Percentiles rank a stretch among this genome's conserved stretches.
These are phyloP conservation scores for Blastobotrys illinoisensis DNA, from an alignment of 1,139 yeast species.

Conservation along the genomic window DNA sequence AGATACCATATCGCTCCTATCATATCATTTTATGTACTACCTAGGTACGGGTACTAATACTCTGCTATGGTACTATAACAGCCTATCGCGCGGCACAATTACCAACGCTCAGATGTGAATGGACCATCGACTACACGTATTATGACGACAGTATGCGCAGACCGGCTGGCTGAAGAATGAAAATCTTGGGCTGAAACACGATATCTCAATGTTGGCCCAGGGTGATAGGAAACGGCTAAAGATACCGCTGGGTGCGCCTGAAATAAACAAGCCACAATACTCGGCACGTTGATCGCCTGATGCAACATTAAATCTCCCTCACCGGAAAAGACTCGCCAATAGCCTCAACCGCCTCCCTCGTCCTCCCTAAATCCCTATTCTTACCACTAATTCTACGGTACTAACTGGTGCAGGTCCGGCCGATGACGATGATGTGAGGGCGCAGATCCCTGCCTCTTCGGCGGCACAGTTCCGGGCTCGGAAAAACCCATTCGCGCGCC, in stretches of 20 bases:
- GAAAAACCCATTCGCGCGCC: background rate
- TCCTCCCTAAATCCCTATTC: background rate
- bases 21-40: too few species aligned
- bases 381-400: too few species aligned
- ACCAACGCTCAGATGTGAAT: background rate
- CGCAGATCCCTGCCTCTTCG: background rate
- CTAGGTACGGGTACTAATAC: too few species aligned
- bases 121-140: background rate
- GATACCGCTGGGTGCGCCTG: background rate
- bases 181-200: background rate
- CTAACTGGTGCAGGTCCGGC: too few species aligned
- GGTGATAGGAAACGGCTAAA: background rate
- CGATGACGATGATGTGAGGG: background rate
- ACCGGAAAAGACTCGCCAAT: too few species aligned
- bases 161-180: background rate
- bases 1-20: too few species aligned
- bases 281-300: too few species aligned
- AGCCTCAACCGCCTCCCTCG: background rate
- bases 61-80: too few species aligned
- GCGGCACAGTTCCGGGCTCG: background rate
- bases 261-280: too few species aligned
- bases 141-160: background rate
- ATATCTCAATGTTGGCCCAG: background rate
- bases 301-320: too few species aligned
- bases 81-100: too few species aligned